A percentile compares a stretch with the other conserved stretches of the same genome.
These are phyloP conservation scores for Trichoderma aggressivum DNA, from an alignment of 2,329 filamentous ascomycete genomes.

Conservation along the genomic window DNA sequence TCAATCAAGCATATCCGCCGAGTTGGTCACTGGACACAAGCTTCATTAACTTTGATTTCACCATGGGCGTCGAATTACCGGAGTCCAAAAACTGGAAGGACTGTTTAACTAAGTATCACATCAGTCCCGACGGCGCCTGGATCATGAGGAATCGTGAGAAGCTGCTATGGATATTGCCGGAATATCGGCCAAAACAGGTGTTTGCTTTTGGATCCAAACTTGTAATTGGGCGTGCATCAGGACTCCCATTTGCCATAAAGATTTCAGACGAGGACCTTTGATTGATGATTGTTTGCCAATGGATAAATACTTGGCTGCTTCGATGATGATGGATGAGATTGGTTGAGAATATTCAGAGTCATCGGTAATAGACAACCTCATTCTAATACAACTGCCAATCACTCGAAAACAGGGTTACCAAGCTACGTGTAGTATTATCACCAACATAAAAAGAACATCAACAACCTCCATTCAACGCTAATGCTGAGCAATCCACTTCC, in stretches of 20 bases:
- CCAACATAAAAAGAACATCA: background rate
- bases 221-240: background rate
- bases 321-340: background rate
- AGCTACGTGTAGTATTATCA: background rate
- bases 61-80: background rate
- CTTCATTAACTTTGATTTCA: background rate
- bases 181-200: fast-evolving
- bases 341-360: too few species aligned
- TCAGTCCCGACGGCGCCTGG: background rate
- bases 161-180: background rate
- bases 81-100: background rate
- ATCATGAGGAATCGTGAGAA: background rate
- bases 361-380: background rate
- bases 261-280: background rate
- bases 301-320: background rate
- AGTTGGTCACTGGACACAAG: background rate
- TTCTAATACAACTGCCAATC: too few species aligned
- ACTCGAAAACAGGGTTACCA: too few species aligned
- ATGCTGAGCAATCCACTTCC: background rate
- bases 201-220: background rate
- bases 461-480: background rate
- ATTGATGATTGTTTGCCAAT: background rate
- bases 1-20: background rate
- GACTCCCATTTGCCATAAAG: background rate
- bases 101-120: background rate